Conservation (phyloP, 108 stramenopile genomes). For the Parietichytrium sp. region DNA sequence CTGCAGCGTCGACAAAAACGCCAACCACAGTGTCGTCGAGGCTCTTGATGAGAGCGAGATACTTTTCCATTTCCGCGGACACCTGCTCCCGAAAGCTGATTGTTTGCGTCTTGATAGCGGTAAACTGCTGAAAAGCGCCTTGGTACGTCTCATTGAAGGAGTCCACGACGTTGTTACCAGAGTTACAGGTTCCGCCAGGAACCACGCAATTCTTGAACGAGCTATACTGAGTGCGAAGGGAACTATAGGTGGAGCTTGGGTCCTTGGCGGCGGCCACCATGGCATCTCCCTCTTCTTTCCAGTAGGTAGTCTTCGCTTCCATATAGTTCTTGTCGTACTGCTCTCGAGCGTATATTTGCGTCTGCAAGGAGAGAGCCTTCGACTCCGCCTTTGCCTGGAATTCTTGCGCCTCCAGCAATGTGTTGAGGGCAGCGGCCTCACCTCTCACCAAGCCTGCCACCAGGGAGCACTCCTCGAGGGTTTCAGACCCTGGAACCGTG, state of each 20-base stretch:
- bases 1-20: too few species aligned
- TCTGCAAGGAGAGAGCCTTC: background rate
- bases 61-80: too few species aligned
- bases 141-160: too few species aligned
- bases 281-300: background rate
- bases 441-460: background rate
- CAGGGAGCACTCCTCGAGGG: background rate
- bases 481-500: background rate
- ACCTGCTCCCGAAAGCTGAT: too few species aligned
- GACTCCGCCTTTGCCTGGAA: background rate
- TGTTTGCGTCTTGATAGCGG: too few species aligned
- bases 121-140: too few species aligned
- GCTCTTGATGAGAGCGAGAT: too few species aligned
- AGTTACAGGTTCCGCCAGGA: background rate
- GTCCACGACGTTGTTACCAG: too few species aligned
- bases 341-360: background rate
- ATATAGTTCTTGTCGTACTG: background rate
- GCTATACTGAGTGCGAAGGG: too few species aligned
- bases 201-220: conserved; percentile 14
- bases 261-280: background rate
- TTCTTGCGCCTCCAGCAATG: background rate
- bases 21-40: too few species aligned
- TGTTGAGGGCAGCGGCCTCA: background rate
- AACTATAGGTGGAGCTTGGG: too few species aligned
- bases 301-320: background rate